Base-by-base conservation (phyloP, 768 basidiomycete species). In the Hygrophoropsis aurantiaca region DNA sequence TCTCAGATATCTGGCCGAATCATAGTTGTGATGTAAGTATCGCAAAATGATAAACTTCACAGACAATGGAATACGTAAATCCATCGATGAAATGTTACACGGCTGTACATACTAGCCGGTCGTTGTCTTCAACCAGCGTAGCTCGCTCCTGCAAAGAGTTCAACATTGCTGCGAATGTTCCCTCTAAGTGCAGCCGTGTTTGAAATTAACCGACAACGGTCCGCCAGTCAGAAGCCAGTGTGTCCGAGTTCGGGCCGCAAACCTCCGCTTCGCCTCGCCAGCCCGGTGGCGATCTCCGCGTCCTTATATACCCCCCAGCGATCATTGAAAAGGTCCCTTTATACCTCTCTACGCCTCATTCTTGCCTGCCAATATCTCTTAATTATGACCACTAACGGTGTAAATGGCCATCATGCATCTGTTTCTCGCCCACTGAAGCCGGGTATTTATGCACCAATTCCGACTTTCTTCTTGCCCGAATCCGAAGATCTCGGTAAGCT, bases 381-480 rank as follows among this genome's bases (percentile, higher is more conserved):
- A 48, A 47, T 33, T 51, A 81, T 83, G 78, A 61, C 71, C 50
- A 26, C 45, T 8, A 72, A 65, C 52, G 61, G 61, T 20, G 47
- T 54, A 44, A 59, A 59, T 19, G 49, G 50, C 10, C 30, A 48
- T 15, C 56, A 49, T 40, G 33, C 44, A 37, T 46, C 50, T 8
- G 52, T 68, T 36, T 61, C 69, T 47, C 84, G 88, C 45, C 76
- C 79, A 15, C 71, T 95, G 54, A 78, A 72, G 45, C 65, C 89
- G 19, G 91, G 93, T 36, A 80, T 95, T 47, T 94, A 79, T 67
- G 86, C 88, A 9, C 94, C 94, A 25, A 81, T 95, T 57, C 90
- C 85, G 25, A 81, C 91, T 13, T 94, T 95, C 73, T 94, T 91
- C 74, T 64, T 82, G 16, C 73, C 75, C 1, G 78, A 74, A 27